phyloP scores from a whole-genome alignment of 257 asterid genomes.

The Fraxinus anomala region DNA sequence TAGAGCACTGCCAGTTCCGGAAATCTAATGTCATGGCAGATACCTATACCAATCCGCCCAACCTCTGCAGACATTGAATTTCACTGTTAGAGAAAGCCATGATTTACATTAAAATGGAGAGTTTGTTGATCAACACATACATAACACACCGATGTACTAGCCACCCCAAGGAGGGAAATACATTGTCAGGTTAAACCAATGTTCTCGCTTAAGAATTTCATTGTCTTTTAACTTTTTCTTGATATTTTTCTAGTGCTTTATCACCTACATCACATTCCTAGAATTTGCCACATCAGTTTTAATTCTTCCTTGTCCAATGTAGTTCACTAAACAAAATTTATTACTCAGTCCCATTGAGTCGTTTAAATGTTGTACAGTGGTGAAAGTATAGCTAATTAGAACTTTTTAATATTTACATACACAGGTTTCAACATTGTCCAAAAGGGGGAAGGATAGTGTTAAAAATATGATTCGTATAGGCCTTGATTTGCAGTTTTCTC shows the following conservation, averaged over 20 bases:
- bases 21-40: conserved; percentile 93
- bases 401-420: neutral
- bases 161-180: neutral
- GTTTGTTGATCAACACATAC: conserved; percentile 9
- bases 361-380: neutral
- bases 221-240: too few species aligned
- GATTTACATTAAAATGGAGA: neutral
- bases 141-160: neutral
- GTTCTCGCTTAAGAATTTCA: too few species aligned
- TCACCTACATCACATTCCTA: neutral
- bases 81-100: conserved; percentile 12
- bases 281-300: neutral
- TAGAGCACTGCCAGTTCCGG: conserved; percentile 87
- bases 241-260: neutral
- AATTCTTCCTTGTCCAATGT: neutral
- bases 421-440: neutral
- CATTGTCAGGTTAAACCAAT: neutral
- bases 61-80: conserved; percentile 67
- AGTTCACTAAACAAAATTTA: neutral
- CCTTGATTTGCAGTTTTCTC: neutral
- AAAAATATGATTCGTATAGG: neutral
- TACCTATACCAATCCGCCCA: conserved; percentile 93
- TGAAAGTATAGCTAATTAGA: neutral
- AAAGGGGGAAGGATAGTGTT: neutral
- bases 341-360: neutral